phyloP scores from a whole-genome alignment of 1,139 yeast species.

The Zhuliangozyma blackwelliae region DNA sequence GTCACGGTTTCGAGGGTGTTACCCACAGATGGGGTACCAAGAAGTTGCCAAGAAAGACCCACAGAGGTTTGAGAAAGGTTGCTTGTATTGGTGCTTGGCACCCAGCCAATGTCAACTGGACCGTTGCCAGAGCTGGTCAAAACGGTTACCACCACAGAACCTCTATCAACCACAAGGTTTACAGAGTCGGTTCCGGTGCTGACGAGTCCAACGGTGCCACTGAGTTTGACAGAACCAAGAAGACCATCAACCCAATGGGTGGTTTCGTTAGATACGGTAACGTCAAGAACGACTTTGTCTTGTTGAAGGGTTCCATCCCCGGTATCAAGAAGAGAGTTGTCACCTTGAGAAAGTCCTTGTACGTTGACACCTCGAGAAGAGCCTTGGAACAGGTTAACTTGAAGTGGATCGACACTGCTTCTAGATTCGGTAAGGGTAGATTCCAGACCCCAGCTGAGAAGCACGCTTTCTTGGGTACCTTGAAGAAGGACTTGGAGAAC shows the following conservation, averaged over 20 bases:
- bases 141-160: conserved; percentile 99
- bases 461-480: conserved; percentile 99
- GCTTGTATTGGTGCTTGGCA: conserved; percentile 99
- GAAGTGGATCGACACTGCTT: conserved; percentile 99
- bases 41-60: conserved; percentile 99
- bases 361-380: conserved; percentile 96
- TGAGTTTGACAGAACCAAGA: conserved; percentile 98
- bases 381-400: conserved; percentile 95
- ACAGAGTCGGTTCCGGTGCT: conserved; percentile 97
- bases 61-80: conserved; percentile 99
- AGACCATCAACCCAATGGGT: conserved; percentile 99
- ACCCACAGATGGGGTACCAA: conserved; percentile 99
- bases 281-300: conserved; percentile 94
- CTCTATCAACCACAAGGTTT: conserved; percentile 99
- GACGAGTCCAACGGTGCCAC: conserved; percentile 95
- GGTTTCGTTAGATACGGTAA: conserved; percentile 99
- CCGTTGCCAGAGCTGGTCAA: conserved; percentile 99
- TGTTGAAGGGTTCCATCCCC: conserved; percentile 98
- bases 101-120: conserved; percentile 99
- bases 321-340: conserved; percentile 99
- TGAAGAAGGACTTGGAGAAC: conserved; percentile 80
- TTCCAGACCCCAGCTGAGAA: conserved; percentile 99
- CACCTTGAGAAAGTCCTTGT: conserved; percentile 97
- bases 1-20: conserved; percentile 99
- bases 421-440: conserved; percentile 99